Conservation (phyloP, 164 flowering plant genomes). For the Sedum album region DNA sequence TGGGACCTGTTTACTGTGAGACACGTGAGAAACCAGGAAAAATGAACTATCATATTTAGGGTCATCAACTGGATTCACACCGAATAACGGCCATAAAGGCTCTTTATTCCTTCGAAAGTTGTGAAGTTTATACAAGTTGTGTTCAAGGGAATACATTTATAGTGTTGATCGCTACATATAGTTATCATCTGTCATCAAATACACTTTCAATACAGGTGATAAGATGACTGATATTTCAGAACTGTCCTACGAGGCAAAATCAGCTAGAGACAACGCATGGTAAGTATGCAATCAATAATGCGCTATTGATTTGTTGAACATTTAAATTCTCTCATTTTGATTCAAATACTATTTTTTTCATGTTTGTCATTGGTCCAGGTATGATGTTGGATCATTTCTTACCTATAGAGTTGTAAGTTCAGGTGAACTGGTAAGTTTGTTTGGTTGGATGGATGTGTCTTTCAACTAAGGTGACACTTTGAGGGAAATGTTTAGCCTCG, state of each 20-base stretch:
- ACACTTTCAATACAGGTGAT: conserved; percentile 19
- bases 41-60: no score
- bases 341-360: not conserved
- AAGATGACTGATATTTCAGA: conserved; percentile 22
- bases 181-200: not conserved
- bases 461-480: not conserved
- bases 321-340: not conserved
- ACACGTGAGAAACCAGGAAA: no score
- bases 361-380: conserved; percentile 29
- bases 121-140: not conserved
- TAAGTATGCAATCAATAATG: conserved; percentile 15
- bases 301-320: not conserved
- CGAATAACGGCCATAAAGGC: no score
- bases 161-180: not conserved
- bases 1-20: no score
- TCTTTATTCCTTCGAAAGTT: no score
- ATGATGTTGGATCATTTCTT: conserved; percentile 51
- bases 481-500: not conserved
- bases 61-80: no score
- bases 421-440: conserved; percentile 51
- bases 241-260: conserved; percentile 47
- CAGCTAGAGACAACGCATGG: conserved; percentile 49
- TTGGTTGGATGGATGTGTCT: not conserved
- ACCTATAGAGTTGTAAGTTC: conserved; percentile 30
- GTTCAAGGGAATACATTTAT: no score